A percentile compares a stretch with the other conserved stretches of the same genome.
phyloP scores from a whole-genome alignment of 176 grass and related monocot genomes.

The Puya raimondii region DNA sequence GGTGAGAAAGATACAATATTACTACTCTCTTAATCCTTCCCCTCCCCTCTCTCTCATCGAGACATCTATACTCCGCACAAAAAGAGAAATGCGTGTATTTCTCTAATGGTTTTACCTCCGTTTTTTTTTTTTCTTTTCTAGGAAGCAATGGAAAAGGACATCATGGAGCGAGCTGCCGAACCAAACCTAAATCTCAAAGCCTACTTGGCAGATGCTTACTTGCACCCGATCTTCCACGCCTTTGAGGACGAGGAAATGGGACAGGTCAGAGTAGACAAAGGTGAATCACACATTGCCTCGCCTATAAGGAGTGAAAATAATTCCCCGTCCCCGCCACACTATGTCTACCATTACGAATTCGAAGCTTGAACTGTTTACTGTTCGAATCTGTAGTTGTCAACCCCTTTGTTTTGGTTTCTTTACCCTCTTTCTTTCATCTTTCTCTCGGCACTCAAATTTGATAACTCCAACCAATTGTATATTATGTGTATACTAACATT shows the following conservation, averaged over 20 bases:
- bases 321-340: conserved; percentile 47
- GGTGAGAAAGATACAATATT: conserved; percentile 21
- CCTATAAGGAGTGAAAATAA: conserved; percentile 34
- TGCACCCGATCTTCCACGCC: conserved; percentile 80
- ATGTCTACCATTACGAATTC: conserved; percentile 63
- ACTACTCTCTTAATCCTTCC: background rate
- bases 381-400: background rate
- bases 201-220: conserved; percentile 71
- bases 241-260: conserved; percentile 47
- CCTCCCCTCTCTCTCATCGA: background rate
- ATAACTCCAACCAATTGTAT: background rate
- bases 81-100: no score
- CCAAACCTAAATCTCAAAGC: conserved; percentile 74
- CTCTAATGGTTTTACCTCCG: background rate
- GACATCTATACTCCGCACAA: background rate
- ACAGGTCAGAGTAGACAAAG: conserved; percentile 59
- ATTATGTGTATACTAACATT: background rate
- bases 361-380: conserved; percentile 24
- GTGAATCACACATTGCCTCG: conserved; percentile 15
- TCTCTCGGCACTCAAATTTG: conserved; percentile 1
- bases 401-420: background rate
- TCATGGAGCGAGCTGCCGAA: conserved; percentile 56
- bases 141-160: conserved; percentile 96
- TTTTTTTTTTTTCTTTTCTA: conserved; percentile 7
- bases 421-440: background rate